Evolutionary conservation across 2,329 filamentous ascomycete species (phyloP).

Genomic region (Colletotrichum chlorophyti): DNA sequence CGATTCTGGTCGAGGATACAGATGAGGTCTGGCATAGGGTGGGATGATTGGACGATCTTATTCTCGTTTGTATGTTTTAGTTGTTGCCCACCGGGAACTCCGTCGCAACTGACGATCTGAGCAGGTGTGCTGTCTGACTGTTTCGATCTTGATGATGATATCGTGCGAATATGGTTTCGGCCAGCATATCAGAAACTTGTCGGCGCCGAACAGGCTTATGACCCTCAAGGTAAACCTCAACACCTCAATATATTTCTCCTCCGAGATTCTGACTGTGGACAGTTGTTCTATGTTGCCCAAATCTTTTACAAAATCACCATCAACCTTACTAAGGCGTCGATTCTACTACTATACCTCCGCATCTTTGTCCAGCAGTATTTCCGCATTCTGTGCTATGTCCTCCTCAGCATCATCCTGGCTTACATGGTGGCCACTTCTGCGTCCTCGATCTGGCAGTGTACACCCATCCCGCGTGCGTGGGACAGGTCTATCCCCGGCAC

Average conservation of each 20-base stretch:
- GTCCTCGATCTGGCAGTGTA: slow-evolving; percentile 58
- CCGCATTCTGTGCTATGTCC: slow-evolving; percentile 46
- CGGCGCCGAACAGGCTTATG: slow-evolving; percentile 40
- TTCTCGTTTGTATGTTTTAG: slow-evolving; percentile 44
- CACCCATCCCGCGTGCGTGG: slow-evolving; percentile 48
- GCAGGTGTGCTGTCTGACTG: slow-evolving; percentile 43
- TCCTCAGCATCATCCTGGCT: slow-evolving; percentile 49
- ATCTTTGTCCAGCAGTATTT: slow-evolving; percentile 58
- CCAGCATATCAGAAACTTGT: slow-evolving; percentile 44
- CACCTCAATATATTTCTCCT: no score
- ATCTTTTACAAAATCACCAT: slow-evolving; percentile 62
- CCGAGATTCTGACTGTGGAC: neutral
- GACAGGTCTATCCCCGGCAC: slow-evolving; percentile 45
- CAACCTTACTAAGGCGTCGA: slow-evolving; percentile 59
- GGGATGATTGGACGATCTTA: slow-evolving; percentile 51
- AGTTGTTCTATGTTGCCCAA: slow-evolving; percentile 59
- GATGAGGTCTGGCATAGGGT: slow-evolving; percentile 42
- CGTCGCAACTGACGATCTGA: neutral
- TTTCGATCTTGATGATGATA: slow-evolving; percentile 47
- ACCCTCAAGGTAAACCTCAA: slow-evolving; percentile 41
- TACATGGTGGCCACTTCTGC: slow-evolving; percentile 53
- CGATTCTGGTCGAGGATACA: slow-evolving; percentile 48
- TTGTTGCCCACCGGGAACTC: rapidly evolving
- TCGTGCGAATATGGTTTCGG: slow-evolving; percentile 51
- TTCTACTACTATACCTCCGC: slow-evolving; percentile 59